phyloP scores from a whole-genome alignment of 2,329 filamentous ascomycete genomes.

The Juglanconis oblonga region DNA sequence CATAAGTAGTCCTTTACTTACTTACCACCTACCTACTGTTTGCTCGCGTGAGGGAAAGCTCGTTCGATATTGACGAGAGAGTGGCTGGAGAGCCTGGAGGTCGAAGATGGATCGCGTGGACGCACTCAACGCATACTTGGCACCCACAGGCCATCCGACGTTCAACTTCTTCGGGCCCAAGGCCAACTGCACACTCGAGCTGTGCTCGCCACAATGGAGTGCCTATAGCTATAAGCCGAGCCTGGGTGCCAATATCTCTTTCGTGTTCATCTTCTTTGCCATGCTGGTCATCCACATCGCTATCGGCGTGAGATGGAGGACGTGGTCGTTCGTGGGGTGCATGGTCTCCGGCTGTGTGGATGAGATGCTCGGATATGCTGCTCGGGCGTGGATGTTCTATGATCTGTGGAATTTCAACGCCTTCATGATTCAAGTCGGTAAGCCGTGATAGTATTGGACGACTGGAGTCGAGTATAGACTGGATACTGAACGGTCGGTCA shows the following conservation, averaged over 20 bases:
- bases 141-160: not conserved
- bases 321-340: constrained; percentile 45
- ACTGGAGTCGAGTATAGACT: not conserved
- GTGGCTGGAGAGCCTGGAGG: not conserved
- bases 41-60: not conserved
- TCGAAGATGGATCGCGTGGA: constrained; percentile 2
- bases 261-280: constrained; percentile 43
- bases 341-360: constrained; percentile 55
- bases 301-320: constrained; percentile 45
- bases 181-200: constrained; percentile 47
- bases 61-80: not conserved
- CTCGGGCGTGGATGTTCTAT: constrained; percentile 53
- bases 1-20: too few relatives aligned
- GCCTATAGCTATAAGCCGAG: constrained; percentile 47
- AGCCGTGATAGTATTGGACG: constrained; percentile 20
- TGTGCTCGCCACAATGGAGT: constrained; percentile 43
- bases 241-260: constrained; percentile 38
- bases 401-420: constrained; percentile 57
- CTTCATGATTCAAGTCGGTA: constrained; percentile 66
- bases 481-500: not conserved
- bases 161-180: constrained; percentile 39
- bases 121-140: not conserved
- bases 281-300: constrained; percentile 44
- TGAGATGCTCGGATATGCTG: constrained; percentile 62
- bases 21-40: not conserved